These are phyloP conservation scores for Collybiopsis luxurians DNA, from an alignment of 768 basidiomycete species.

Conservation along the genomic window DNA sequence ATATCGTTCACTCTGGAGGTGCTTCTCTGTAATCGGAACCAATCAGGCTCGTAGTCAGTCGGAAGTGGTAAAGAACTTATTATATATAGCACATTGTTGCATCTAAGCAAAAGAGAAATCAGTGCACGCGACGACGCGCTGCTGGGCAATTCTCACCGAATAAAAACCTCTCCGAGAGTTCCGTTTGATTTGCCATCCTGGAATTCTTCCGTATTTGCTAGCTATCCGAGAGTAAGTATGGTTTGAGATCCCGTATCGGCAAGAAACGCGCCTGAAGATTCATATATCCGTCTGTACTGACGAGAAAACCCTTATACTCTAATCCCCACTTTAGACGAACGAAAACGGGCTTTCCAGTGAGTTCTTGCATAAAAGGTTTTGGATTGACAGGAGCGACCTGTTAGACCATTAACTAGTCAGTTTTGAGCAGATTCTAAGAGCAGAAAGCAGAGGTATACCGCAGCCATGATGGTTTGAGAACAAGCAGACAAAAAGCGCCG, in stretches of 20 bases:
- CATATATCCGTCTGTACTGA: constrained; percentile 99
- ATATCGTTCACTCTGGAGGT: constrained; percentile 47
- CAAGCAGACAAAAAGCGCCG: constrained; percentile 36
- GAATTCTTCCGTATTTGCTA: constrained; percentile 99
- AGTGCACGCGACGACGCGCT: constrained; percentile 7
- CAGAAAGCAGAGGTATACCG: constrained; percentile 40
- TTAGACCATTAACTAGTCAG: constrained; percentile 25
- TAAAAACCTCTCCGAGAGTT: constrained; percentile 97
- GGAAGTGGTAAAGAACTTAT: constrained; percentile 52
- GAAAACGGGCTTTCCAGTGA: constrained; percentile 95
- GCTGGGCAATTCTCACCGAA: constrained; percentile 59
- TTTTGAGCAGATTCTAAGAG: constrained; percentile 4
- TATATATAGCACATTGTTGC: constrained; percentile 96
- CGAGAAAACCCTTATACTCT: constrained; percentile 98
- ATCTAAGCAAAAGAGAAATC: constrained; percentile 41
- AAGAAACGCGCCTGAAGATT: constrained; percentile 80
- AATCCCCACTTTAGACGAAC: constrained; percentile 98
- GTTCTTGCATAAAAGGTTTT: constrained; percentile 97
- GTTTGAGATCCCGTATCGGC: not conserved
- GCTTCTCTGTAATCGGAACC: constrained; percentile 63
- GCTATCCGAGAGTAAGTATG: constrained; percentile 41
- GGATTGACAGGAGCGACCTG: constrained; percentile 92
- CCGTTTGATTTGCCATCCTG: constrained; percentile 96
- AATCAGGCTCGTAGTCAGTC: not conserved
- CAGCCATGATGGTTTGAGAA: constrained; percentile 59